Base-by-base conservation (phyloP, 768 basidiomycete species). In the Termitomyces titanicus region DNA sequence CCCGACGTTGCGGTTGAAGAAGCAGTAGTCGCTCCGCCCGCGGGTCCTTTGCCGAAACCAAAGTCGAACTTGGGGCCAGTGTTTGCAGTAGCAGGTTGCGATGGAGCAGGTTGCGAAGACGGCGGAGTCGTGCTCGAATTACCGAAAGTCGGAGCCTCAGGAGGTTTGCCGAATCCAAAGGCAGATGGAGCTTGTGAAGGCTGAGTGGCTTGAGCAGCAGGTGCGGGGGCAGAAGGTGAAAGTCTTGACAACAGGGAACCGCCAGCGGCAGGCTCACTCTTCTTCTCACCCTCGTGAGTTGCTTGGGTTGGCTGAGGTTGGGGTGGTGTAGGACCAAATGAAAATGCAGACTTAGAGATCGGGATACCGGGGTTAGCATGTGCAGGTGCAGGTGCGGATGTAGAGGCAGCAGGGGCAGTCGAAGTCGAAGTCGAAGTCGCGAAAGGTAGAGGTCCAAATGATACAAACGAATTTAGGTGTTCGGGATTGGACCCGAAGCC, bases 21-120 rank as follows among this genome's bases (percentile, higher is more conserved):
- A 18, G 63, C 9, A 3, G 58, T 17, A 35, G 60, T 33, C 17
- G 62, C 17, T 49, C 55, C 35, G 17, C 52, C 34, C 53, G 59
- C 34, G 49, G 56, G 29, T 39, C 56, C 56, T 43, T 60, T 61
- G 11, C 44, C 56, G 45, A 70, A 55, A n/a, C 70, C 72, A 58
- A 79, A 73, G 58, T 57, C 72, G 58, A 78, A 79, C 55, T 74
- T 75, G 6, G 68, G 63, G 24, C 63, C 51, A 7, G 70, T 55
- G 43, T 65, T 69, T 53, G 68, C 66, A 27, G 56, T 40, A 45
- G 64, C 56, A 34, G 54, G 52, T 15, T 64, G 35, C 8, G 61
- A 35, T 35, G 61, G 42, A 29, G 66, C 31, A 9, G 64, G 31
- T 34, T 61, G 51, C 25, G 63, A 60, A 18, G 65, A 48, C 12